Evolutionary conservation across 139 green algal species (phyloP).

Genomic region (Chlamydomonas incerta): DNA sequence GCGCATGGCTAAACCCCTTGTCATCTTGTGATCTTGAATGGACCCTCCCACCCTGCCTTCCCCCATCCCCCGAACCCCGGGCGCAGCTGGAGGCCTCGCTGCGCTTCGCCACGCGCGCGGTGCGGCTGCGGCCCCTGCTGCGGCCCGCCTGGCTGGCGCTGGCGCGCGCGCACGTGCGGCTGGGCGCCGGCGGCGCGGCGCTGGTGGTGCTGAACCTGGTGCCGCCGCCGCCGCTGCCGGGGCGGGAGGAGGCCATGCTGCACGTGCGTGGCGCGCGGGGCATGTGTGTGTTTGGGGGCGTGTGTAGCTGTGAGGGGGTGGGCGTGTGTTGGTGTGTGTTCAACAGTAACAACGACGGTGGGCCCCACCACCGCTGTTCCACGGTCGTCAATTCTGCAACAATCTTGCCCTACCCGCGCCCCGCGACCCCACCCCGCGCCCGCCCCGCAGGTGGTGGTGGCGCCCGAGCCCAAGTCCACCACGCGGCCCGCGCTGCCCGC

Average conservation of each 20-base stretch:
- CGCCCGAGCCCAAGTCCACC: constrained; percentile 35
- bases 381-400: too few species aligned
- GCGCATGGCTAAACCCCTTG: too few species aligned
- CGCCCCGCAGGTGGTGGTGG: constrained; percentile 41
- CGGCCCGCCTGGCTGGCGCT: constrained; percentile 67
- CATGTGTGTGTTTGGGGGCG: neutral
- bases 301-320: neutral
- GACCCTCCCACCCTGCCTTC: neutral
- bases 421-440: constrained; percentile 6
- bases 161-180: constrained; percentile 53
- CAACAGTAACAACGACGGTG: too few species aligned
- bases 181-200: constrained; percentile 24
- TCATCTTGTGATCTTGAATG: too few species aligned
- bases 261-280: constrained; percentile 27
- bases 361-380: too few species aligned
- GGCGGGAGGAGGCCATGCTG: constrained; percentile 47
- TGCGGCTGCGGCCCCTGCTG: constrained; percentile 22
- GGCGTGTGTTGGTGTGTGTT: neutral
- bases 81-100: constrained; percentile 39
- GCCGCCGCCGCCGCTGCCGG: constrained; percentile 56
- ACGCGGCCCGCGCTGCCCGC: constrained; percentile 32
- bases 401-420: too few species aligned
- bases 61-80: neutral
- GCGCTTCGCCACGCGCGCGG: constrained; percentile 44
- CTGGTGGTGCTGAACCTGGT: constrained; percentile 67